Percentiles rank a stretch among this genome's conserved stretches.
These are phyloP conservation scores for Aspergillus japonicus DNA, from an alignment of 2,329 filamentous ascomycete species.

Conservation along the genomic window DNA sequence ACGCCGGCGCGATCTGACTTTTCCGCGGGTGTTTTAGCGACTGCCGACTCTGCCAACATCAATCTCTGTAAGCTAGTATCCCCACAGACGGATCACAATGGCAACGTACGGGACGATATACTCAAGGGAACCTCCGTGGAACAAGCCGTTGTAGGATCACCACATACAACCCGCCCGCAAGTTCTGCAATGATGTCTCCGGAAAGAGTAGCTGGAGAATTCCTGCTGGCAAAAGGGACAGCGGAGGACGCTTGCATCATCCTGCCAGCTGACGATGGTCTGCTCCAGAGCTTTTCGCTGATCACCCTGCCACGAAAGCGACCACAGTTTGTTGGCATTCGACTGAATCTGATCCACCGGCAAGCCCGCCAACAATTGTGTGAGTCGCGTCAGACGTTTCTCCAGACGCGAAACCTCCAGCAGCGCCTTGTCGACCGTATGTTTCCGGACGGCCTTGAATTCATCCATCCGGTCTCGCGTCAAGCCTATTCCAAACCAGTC, in stretches of 20 bases:
- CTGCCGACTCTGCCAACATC: slow-evolving; percentile 23
- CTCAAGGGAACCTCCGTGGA: slow-evolving; percentile 81
- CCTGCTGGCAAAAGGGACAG: slow-evolving; percentile 94
- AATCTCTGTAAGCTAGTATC: slow-evolving; percentile 21
- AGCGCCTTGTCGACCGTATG: slow-evolving; percentile 80
- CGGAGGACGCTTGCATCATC: slow-evolving; percentile 76
- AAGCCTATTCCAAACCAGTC: slow-evolving; percentile 46
- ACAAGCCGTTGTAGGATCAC: slow-evolving; percentile 78
- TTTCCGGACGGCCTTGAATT: slow-evolving; percentile 69
- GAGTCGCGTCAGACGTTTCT: slow-evolving; percentile 87
- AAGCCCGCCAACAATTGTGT: slow-evolving; percentile 78
- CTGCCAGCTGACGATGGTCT: slow-evolving; percentile 92
- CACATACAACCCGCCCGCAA: slow-evolving; percentile 90
- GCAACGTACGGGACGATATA: slow-evolving; percentile 61
- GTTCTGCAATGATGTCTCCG: slow-evolving; percentile 91
- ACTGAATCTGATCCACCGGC: slow-evolving; percentile 62
- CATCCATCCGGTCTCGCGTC: slow-evolving; percentile 67
- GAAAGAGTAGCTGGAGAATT: slow-evolving; percentile 91
- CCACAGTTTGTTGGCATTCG: slow-evolving; percentile 49
- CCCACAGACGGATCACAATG: not conserved
- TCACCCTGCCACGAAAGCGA: slow-evolving; percentile 68
- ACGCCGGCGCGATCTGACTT: slow-evolving; percentile 49
- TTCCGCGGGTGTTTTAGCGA: slow-evolving; percentile 40
- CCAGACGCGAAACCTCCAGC: slow-evolving; percentile 82
- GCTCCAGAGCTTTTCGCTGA: slow-evolving; percentile 77